Conservation (phyloP, 2,329 filamentous ascomycete species). For the Penicillium hesseltinei region DNA sequence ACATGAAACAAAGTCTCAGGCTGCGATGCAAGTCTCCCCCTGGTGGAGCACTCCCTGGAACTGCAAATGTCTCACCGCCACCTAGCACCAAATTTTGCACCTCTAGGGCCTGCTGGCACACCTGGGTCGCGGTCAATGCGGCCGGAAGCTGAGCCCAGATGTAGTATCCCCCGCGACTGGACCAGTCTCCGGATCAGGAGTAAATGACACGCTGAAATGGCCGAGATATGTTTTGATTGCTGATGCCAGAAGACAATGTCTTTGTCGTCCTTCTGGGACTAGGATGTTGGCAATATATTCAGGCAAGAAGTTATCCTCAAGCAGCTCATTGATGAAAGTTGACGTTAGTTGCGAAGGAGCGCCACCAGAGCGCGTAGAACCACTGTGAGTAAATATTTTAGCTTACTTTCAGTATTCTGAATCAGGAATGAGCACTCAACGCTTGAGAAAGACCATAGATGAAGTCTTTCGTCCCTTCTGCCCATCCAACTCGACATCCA, state of each 20-base stretch:
- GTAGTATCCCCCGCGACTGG: conserved; percentile 13
- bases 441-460: conserved; percentile 54
- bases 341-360: conserved; percentile 57
- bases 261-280: conserved; percentile 10
- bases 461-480: conserved; percentile 64
- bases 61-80: conserved; percentile 38
- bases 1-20: conserved; percentile 19
- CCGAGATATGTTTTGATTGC: conserved; percentile 10
- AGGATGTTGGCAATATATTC: conserved; percentile 51
- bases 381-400: conserved; percentile 9
- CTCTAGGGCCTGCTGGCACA: conserved; percentile 6
- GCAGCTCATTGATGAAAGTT: conserved; percentile 53
- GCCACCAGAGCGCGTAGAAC: conserved; percentile 50
- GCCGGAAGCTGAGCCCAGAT: conserved; percentile 16
- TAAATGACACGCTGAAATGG: conserved; percentile 14
- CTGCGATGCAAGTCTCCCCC: conserved; percentile 7
- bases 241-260: conserved; percentile 5
- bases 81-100: conserved; percentile 10
- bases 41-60: conserved; percentile 49
- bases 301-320: conserved; percentile 51
- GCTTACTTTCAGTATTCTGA: conserved; percentile 1
- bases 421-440: conserved; percentile 43
- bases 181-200: conserved; percentile 4
- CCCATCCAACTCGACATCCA: conserved; percentile 79
- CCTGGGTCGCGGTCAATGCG: conserved; percentile 3